These are phyloP conservation scores for Aspergillus sp. DNA, from an alignment of 2,329 filamentous ascomycete species.

Conservation along the genomic window DNA sequence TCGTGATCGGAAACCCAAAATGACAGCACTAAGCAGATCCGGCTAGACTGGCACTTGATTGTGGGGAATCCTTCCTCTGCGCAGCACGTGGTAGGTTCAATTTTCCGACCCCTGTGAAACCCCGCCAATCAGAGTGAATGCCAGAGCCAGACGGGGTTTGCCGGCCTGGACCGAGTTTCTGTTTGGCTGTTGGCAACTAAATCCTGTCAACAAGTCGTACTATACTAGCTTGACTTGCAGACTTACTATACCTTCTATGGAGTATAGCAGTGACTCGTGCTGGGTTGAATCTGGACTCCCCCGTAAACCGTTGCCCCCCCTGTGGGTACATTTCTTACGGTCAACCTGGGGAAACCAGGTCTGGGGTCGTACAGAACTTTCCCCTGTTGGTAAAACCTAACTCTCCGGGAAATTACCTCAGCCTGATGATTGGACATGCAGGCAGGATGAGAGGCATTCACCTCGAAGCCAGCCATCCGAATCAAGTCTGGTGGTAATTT, in stretches of 20 bases:
- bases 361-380: background rate
- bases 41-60: background rate
- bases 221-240: too few relatives aligned
- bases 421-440: background rate
- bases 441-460: background rate
- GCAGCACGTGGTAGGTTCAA: background rate
- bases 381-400: background rate
- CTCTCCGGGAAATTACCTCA: background rate
- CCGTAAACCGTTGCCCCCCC: background rate
- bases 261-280: background rate
- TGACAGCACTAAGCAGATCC: background rate
- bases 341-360: background rate
- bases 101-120: background rate
- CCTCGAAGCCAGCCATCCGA: background rate
- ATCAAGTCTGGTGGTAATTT: background rate
- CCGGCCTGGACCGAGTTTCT: conserved; percentile 24
- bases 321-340: background rate
- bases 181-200: conserved; percentile 21
- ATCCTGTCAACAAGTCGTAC: background rate
- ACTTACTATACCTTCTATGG: too few relatives aligned
- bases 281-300: background rate
- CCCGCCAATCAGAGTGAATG: background rate
- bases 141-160: conserved; percentile 10
- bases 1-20: background rate
- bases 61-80: background rate